Percentiles rank a stretch among this genome's conserved stretches.
Evolutionary conservation across 306 rosid species (phyloP).

Genomic region (Lathyrus oleraceus): DNA sequence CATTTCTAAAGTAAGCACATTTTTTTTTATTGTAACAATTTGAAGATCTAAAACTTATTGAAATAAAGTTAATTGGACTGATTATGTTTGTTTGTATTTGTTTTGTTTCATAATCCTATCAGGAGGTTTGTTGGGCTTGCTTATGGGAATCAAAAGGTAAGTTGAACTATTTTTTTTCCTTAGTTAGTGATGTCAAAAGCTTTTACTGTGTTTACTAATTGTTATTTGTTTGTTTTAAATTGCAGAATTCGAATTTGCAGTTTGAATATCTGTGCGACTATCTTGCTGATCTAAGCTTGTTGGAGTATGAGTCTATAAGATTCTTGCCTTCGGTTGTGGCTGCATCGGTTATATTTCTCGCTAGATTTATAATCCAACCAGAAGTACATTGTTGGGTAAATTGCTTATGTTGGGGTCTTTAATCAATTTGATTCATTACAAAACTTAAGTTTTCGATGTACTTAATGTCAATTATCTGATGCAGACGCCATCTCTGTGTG

Average conservation of each 20-base stretch:
- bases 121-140: conserved; percentile 53
- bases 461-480: conserved; percentile 5
- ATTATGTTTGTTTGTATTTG: background rate
- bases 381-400: conserved; percentile 78
- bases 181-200: background rate
- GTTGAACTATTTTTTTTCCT: background rate
- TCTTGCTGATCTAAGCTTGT: conserved; percentile 78
- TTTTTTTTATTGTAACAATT: background rate
- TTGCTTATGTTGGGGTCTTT: background rate
- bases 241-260: conserved; percentile 54
- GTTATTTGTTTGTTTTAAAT: background rate
- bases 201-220: background rate
- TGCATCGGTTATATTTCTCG: conserved; percentile 68
- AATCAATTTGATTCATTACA: background rate
- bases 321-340: conserved; percentile 82
- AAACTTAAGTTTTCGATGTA: background rate
- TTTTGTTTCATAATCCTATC: conserved; percentile 37
- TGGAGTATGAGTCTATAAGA: conserved; percentile 64
- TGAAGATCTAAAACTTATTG: background rate
- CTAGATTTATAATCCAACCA: conserved; percentile 60
- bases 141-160: conserved; percentile 31
- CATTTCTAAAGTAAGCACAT: conserved; percentile 60
- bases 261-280: conserved; percentile 63
- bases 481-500: conserved; percentile 51
- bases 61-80: conserved; percentile 7